These are phyloP conservation scores for Annona squamosa DNA, from an alignment of 164 flowering plant genomes.

Conservation along the genomic window DNA sequence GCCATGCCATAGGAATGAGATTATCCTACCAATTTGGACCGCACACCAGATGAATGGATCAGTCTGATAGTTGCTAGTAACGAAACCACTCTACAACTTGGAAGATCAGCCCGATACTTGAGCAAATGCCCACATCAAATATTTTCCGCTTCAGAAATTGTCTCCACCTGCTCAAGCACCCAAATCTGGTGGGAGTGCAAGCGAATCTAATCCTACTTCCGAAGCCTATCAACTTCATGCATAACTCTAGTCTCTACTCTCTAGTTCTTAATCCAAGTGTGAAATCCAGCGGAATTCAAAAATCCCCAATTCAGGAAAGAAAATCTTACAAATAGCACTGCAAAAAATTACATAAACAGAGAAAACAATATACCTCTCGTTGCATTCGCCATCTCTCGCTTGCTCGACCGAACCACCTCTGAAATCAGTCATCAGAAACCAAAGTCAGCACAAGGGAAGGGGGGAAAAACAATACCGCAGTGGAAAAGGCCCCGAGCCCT, in stretches of 20 bases:
- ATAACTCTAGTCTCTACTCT: background rate
- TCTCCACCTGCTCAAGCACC: background rate
- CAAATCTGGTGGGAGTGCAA: background rate
- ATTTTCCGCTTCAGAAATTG: background rate
- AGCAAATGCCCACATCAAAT: background rate
- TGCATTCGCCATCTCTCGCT: constrained; percentile 69
- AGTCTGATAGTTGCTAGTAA: background rate
- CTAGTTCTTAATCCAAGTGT: background rate
- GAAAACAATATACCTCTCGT: constrained; percentile 53
- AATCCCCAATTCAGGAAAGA: background rate
- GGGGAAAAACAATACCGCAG: background rate
- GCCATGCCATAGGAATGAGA: background rate
- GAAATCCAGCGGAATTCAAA: background rate
- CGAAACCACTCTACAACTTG: too few relatives aligned
- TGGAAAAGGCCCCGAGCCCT: constrained; percentile 1
- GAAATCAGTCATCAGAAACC: constrained; percentile 13
- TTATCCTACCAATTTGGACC: background rate
- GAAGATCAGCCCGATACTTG: background rate
- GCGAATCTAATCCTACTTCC: background rate
- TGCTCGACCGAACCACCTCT: constrained; percentile 80
- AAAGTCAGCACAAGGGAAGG: background rate
- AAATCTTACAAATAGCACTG: background rate
- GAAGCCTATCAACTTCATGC: background rate
- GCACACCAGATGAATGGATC: background rate
- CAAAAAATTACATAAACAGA: background rate